Evolutionary conservation across 2,329 filamentous ascomycete genomes (phyloP).

Genomic region (Talaromyces amestolkiae): DNA sequence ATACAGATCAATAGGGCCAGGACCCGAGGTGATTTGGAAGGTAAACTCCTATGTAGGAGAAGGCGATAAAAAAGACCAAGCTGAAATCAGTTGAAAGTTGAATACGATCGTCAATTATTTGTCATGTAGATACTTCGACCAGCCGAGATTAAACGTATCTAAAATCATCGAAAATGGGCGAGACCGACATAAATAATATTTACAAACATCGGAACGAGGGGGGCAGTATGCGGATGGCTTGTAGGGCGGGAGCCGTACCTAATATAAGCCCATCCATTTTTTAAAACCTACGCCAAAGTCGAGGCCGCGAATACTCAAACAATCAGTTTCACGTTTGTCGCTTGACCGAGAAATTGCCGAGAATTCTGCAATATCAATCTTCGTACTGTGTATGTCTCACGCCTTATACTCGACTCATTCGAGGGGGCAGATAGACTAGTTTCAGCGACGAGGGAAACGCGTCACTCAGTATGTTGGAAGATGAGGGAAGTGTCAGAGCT

Average conservation of each 20-base stretch:
- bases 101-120: neutral
- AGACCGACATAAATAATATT: neutral
- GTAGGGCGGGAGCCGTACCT: neutral
- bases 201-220: neutral
- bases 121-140: neutral
- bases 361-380: neutral
- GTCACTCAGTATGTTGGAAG: neutral
- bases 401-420: neutral
- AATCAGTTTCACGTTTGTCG: neutral
- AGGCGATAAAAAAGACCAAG: neutral
- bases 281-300: neutral
- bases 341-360: conserved; percentile 4
- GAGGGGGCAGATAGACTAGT: neutral
- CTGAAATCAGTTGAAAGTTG: neutral
- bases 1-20: neutral
- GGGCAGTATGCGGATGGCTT: neutral
- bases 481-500: neutral
- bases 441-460: neutral
- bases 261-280: neutral
- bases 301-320: neutral
- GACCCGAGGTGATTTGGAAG: neutral
- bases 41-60: neutral
- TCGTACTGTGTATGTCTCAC: conserved; percentile 4
- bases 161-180: neutral
- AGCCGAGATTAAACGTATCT: neutral